These are phyloP conservation scores for Lactifluus piperatus DNA, from an alignment of 768 basidiomycete genomes.

Conservation along the genomic window DNA sequence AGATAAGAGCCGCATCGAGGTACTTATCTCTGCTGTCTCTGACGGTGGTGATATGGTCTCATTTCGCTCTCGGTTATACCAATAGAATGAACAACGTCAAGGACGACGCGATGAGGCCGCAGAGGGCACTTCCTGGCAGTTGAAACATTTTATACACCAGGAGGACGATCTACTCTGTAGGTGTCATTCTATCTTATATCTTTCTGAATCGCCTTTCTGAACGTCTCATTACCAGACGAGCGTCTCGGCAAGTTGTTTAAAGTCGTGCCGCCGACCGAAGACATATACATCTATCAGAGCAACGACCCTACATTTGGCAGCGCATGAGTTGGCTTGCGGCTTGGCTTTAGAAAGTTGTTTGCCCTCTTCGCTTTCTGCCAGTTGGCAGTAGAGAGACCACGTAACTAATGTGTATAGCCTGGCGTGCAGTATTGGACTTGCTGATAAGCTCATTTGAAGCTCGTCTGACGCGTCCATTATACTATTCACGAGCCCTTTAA, in stretches of 20 bases:
- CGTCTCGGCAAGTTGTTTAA: conserved; percentile 54
- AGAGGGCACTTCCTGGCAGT: conserved; percentile 60
- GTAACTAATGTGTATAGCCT: neutral
- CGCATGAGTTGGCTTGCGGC: neutral
- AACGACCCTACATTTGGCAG: conserved; percentile 33
- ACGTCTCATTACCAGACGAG: conserved; percentile 41
- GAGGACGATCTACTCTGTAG: conserved; percentile 65
- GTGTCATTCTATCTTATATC: conserved; percentile 28
- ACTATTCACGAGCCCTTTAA: neutral
- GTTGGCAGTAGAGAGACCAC: neutral
- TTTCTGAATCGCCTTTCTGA: neutral
- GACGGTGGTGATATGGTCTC: too few relatives aligned
- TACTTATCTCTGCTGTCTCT: conserved; percentile 23
- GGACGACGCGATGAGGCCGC: conserved; percentile 73
- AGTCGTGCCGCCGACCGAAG: conserved; percentile 61
- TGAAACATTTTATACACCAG: conserved; percentile 69
- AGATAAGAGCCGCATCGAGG: conserved; percentile 92
- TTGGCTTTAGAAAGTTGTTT: too few relatives aligned
- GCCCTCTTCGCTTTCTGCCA: neutral
- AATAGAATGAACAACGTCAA: conserved; percentile 87
- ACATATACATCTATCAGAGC: conserved; percentile 60
- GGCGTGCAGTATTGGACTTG: too few relatives aligned
- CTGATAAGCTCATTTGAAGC: neutral
- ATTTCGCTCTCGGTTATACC: neutral
- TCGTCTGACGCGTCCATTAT: neutral